Evolutionary conservation across 2,329 filamentous ascomycete genomes (phyloP), one percentile per base, ranked within the genome.

Genomic region (Dactylellina sp.): DNA sequence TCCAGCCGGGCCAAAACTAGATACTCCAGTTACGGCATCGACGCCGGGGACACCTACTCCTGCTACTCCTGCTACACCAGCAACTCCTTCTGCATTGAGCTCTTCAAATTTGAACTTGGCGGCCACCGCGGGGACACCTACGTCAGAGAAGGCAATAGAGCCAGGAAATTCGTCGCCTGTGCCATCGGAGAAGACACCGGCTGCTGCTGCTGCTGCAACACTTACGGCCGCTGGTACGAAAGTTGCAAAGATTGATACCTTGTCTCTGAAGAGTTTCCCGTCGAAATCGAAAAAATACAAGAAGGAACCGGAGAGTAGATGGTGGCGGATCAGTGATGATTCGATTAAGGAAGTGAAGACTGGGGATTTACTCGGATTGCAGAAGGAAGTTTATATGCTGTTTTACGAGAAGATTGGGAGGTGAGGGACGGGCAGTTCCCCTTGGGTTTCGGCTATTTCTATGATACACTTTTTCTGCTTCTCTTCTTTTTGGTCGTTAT

Each of bases 291-390:
- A 75, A 42, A 61, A 66, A 76, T 88, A 87, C 77, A 49, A 60
- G 77, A 87, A 86, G 72, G 87, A 85, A 77, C 88, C 87, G 79
- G 81, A 83, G 11, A 86, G 85, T 47, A 90, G 90, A 42, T 99
- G 95, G 95, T 99, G 95, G 95, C 88, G 95, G 37, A 96, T 99
- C 77, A 97, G 93, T 76, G 95, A 99, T 80, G 95, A 99, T 77
- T 97, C 96, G 82, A 88, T 98, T 78, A 95, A 94, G 80, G 94
- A 98, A 82, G 90, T 92, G 77, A 97, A 93, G 84, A 98, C 93
- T 4, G 88, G 86, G 62, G 95, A 99, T 77, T 92, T 99, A 5
- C 81, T 99, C 68, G 88, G 89, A 6, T 97, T 97, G 93, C 93
- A 97, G 82, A 90, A 89, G 78, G 95, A 99, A 81, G 94, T 98